Conservation (phyloP, 1,284 basidiomycete species). For the Cerioporus squamosus region DNA sequence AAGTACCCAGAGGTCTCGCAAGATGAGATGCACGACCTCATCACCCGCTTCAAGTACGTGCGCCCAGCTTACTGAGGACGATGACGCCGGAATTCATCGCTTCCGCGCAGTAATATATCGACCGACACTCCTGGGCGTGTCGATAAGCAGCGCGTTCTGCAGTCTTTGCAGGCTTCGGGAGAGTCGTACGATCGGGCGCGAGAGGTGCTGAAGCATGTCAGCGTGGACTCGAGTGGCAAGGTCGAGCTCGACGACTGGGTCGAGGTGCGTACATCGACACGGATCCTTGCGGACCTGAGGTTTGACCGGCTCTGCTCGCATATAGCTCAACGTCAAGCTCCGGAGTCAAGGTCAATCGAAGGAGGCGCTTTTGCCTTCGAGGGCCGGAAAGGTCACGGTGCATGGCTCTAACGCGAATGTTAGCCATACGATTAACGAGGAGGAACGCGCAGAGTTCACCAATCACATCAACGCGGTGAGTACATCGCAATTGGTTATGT, state of each 20-base stretch:
- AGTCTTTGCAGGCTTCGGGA: conserved; percentile 75
- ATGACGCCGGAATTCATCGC: conserved; percentile 2
- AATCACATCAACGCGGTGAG: conserved; percentile 94
- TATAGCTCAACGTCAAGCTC: conserved; percentile 83
- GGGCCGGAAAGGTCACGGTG: conserved; percentile 92
- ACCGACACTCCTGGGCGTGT: conserved; percentile 87
- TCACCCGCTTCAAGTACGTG: conserved; percentile 92
- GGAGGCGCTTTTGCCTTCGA: conserved; percentile 64
- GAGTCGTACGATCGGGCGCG: conserved; percentile 92
- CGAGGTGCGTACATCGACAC: conserved; percentile 59
- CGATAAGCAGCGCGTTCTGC: conserved; percentile 82
- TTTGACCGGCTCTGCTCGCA: background rate
- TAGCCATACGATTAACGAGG: conserved; percentile 98
- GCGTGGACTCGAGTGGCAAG: conserved; percentile 93
- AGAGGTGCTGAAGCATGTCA: conserved; percentile 94
- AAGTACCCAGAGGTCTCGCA: conserved; percentile 92
- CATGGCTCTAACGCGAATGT: conserved; percentile 95
- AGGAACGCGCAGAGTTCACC: conserved; percentile 95
- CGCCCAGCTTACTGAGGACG: conserved; percentile 11
- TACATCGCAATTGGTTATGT: conserved; percentile 13
- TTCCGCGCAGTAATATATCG: conserved; percentile 66
- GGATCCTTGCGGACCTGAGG: background rate
- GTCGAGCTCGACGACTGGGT: conserved; percentile 99
- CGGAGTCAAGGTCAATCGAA: conserved; percentile 59
- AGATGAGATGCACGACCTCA: conserved; percentile 92